Conservation (phyloP, 805 yeast species). For the Hanseniaspora lachancei region DNA sequence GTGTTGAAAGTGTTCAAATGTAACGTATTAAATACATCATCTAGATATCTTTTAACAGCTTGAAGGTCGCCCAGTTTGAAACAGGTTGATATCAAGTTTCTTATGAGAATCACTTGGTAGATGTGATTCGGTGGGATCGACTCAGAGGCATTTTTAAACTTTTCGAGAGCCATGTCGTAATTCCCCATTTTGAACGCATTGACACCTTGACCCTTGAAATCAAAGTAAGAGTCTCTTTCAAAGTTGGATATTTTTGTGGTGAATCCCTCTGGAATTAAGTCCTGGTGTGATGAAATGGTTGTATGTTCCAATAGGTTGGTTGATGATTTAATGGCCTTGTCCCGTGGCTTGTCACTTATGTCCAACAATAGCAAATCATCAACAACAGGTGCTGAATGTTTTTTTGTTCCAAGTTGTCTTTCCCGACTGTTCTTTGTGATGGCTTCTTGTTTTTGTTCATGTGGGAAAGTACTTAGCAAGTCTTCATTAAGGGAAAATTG, state of each 20-base stretch:
- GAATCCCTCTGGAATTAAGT: neutral
- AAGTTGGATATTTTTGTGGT: constrained; percentile 18
- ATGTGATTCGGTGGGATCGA: constrained; percentile 54
- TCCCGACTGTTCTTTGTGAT: neutral
- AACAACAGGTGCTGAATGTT: neutral
- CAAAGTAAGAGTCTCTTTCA: constrained; percentile 30
- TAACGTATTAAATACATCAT: constrained; percentile 24
- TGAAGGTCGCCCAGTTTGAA: constrained; percentile 58
- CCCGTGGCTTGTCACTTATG: neutral
- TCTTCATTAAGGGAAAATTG: neutral
- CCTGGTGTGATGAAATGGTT: neutral
- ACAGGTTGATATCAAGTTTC: constrained; percentile 61
- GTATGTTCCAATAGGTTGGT: neutral
- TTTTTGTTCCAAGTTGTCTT: neutral
- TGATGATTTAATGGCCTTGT: neutral
- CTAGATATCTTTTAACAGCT: constrained; percentile 23
- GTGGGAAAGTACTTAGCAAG: neutral
- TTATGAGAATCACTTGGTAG: constrained; percentile 49
- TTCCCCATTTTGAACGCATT: constrained; percentile 70
- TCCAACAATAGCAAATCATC: neutral
- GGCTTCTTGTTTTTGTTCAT: neutral
- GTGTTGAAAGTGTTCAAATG: constrained; percentile 30
- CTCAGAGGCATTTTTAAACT: constrained; percentile 44
- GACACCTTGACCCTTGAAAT: constrained; percentile 44
- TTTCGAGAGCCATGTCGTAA: constrained; percentile 48